phyloP scores from a whole-genome alignment of 2,329 filamentous ascomycete species.

The Sclerotinia borealis region DNA sequence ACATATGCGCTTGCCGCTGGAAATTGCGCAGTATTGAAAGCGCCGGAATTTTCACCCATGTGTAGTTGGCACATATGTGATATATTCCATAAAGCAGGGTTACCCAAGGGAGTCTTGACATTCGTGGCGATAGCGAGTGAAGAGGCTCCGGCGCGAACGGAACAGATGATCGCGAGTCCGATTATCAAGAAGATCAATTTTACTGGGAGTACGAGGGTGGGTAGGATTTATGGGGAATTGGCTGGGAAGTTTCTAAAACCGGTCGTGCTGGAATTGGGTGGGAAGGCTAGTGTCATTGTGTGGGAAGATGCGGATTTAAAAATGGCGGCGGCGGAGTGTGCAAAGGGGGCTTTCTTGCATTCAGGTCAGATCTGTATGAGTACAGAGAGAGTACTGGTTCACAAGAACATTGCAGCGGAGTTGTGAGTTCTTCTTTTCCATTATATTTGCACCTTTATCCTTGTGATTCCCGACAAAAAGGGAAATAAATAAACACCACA shows the following conservation, averaged over 20 bases:
- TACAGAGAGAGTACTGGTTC: conserved; percentile 66
- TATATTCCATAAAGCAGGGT: conserved; percentile 65
- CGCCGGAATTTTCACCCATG: conserved; percentile 60
- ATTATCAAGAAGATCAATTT: conserved; percentile 78
- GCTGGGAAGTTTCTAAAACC: conserved; percentile 75
- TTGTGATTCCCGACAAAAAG: not conserved
- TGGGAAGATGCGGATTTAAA: conserved; percentile 74
- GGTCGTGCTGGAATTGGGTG: conserved; percentile 73
- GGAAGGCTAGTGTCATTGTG: conserved; percentile 74
- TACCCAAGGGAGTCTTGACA: conserved; percentile 71
- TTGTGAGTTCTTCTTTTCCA: conserved; percentile 36
- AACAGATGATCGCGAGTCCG: conserved; percentile 59
- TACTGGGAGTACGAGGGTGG: conserved; percentile 70
- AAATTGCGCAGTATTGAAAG: conserved; percentile 72
- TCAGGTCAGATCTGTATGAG: conserved; percentile 81
- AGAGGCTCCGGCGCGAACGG: conserved; percentile 62
- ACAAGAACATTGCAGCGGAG: conserved; percentile 40
- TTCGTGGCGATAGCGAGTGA: conserved; percentile 60
- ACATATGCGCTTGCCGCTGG: conserved; percentile 65
- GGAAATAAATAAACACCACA: not conserved
- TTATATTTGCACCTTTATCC: not conserved
- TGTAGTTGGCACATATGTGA: conserved; percentile 56
- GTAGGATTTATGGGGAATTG: conserved; percentile 62
- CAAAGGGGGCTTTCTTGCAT: conserved; percentile 65
- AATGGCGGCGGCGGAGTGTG: conserved; percentile 61